Evolutionary conservation across 2,329 filamentous ascomycete genomes (phyloP).

Genomic region (Pseudogymnoascus sp.): DNA sequence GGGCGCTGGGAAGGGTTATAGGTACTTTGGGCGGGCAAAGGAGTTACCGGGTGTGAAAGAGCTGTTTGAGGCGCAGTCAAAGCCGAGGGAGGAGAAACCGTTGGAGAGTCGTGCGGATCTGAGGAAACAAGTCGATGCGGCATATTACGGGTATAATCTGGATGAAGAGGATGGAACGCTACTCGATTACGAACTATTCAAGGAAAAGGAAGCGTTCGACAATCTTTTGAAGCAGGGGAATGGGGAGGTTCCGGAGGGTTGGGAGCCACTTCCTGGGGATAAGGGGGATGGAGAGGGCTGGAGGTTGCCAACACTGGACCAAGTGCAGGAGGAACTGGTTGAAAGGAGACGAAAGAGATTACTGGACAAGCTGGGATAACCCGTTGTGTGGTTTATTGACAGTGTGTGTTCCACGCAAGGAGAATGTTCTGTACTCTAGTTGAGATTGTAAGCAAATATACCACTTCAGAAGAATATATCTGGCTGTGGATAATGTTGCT

Average conservation of each 20-base stretch:
- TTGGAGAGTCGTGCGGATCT: constrained; percentile 60
- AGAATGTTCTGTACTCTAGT: background rate
- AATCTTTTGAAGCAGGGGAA: constrained; percentile 51
- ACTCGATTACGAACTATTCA: constrained; percentile 70
- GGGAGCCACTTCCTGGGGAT: constrained; percentile 84
- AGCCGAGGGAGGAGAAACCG: constrained; percentile 50
- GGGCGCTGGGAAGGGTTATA: constrained; percentile 78
- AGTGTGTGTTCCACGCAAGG: background rate
- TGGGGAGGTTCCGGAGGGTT: constrained; percentile 55
- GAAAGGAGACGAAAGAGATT: constrained; percentile 76
- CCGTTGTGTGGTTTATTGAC: background rate
- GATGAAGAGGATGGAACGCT: constrained; percentile 83
- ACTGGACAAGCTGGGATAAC: constrained; percentile 56
- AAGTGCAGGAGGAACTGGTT: constrained; percentile 90
- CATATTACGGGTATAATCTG: constrained; percentile 90
- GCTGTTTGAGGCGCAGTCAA: constrained; percentile 73
- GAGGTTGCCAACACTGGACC: constrained; percentile 76
- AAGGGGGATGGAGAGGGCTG: constrained; percentile 72
- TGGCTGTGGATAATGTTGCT: background rate
- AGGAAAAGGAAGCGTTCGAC: constrained; percentile 74
- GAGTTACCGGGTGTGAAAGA: constrained; percentile 95
- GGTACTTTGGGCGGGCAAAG: constrained; percentile 83
- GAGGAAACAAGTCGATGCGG: constrained; percentile 74
- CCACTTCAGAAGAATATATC: background rate
- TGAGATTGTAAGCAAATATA: background rate